Conservation (phyloP, 345 rosid species). For the Eucalyptus curtisii region DNA sequence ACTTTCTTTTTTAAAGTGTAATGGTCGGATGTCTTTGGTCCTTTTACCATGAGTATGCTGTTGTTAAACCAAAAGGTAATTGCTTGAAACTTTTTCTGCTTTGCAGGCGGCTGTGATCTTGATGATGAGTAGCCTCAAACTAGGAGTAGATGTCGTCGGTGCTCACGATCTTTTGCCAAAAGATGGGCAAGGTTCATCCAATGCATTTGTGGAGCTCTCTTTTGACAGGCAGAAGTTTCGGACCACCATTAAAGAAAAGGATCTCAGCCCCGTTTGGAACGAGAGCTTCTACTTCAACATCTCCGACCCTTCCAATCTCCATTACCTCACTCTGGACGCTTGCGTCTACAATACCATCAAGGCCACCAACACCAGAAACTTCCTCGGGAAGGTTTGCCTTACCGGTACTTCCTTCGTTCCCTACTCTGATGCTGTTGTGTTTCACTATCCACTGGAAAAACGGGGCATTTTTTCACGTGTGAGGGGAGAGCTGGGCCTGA, state of each 20-base stretch:
- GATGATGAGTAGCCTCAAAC: conserved; percentile 69
- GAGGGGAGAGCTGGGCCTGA: conserved; percentile 89
- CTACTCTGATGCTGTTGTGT: conserved; percentile 72
- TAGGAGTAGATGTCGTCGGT: conserved; percentile 75
- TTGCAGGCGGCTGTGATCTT: conserved; percentile 14
- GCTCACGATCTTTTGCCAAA: conserved; percentile 93
- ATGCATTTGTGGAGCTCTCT: conserved; percentile 71
- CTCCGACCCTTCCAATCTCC: conserved; percentile 73
- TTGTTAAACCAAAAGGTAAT: not conserved
- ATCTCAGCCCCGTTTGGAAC: conserved; percentile 90
- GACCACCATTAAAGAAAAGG: conserved; percentile 79
- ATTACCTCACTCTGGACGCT: conserved; percentile 66
- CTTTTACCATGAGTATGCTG: not conserved
- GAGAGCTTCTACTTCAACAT: conserved; percentile 97
- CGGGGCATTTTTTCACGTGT: conserved; percentile 88
- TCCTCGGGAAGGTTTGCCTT: conserved; percentile 82
- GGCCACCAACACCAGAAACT: conserved; percentile 57
- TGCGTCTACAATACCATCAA: conserved; percentile 46
- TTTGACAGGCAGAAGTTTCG: conserved; percentile 87
- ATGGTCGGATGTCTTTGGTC: not conserved
- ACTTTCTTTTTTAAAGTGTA: not conserved
- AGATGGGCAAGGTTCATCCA: conserved; percentile 89
- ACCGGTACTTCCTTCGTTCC: conserved; percentile 84
- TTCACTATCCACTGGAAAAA: conserved; percentile 85
- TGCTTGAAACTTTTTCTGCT: not conserved